Base-by-base conservation (phyloP, 2,329 filamentous ascomycete genomes). In the Fusarium anthophilum region DNA sequence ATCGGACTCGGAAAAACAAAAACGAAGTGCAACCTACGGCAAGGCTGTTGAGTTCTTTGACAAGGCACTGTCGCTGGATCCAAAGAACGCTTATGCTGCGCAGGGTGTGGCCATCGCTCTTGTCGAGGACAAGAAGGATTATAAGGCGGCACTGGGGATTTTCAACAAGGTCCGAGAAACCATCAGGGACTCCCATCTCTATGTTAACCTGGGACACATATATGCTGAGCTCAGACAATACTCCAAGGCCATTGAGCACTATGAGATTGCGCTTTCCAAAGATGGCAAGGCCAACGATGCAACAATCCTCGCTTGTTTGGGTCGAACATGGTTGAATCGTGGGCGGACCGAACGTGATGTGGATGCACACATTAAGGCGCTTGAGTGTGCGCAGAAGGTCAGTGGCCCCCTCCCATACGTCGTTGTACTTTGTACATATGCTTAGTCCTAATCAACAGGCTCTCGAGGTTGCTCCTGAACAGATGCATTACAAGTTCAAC, bases 11-110 rank as follows among this genome's bases (percentile, higher is more conserved):
- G 96, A 99, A 69, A 97, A 94, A 83, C 93, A 97, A 78, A 98
- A 97, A 85, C 92, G 95, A 60, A 93, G 92, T 65, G 93, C 93
- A 76, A 92, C 91, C 70, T 99, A 98, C 80, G 91, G 92, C 80
- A 95, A 96, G 76, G 95, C 96, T 1, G 95, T 98, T 17, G 97
- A 99, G 81, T 99, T 99, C 83, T 99, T 98, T 78, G 96, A 98
- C 81, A 99, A 99, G 84, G 96, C 96, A 9, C 86, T 99, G 28
- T 94, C 97, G 72, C 86, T 99, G n/a, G 96, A 99, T 79, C 91
- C 95, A 1, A 95, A 93, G 84, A 99, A 98, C 77, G 96, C 96
- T 1, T 98, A 97, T 81, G 97, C 97, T 13, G 96, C 96, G 5
- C 96, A 99, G 81, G 96, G 97, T 69, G 91, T 99, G 74, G 96